Percentiles rank a stretch among this genome's conserved stretches.
These are phyloP conservation scores for Tremella fuciformis DNA, from an alignment of 768 basidiomycete genomes.

Conservation along the genomic window DNA sequence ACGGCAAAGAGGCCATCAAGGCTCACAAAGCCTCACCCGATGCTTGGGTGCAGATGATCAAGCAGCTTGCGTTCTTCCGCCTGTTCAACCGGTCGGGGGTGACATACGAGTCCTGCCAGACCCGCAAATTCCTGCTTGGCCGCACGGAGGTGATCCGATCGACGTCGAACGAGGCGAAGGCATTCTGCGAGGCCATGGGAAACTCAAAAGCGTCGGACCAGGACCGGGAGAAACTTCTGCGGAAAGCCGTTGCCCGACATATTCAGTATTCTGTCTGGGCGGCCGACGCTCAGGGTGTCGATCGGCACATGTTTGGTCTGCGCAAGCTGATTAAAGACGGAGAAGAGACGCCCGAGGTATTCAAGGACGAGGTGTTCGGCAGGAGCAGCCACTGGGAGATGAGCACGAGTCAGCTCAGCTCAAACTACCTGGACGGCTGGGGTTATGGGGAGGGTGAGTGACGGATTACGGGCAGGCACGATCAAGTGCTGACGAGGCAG, in stretches of 20 bases:
- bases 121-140: conserved; percentile 82
- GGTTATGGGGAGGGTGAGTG: conserved; percentile 87
- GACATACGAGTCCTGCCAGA: conserved; percentile 96
- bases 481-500: conserved; percentile 49
- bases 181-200: conserved; percentile 84
- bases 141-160: conserved; percentile 92
- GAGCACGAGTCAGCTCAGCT: conserved; percentile 82
- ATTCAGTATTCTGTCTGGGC: conserved; percentile 85
- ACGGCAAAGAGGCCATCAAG: conserved; percentile 86
- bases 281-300: conserved; percentile 89
- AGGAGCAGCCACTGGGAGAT: conserved; percentile 86
- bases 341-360: conserved; percentile 70
- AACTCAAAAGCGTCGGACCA: conserved; percentile 43
- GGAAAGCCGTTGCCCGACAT: conserved; percentile 74
- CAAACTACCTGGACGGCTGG: conserved; percentile 84
- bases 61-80: conserved; percentile 93
- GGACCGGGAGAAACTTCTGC: conserved; percentile 66
- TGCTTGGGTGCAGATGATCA: conserved; percentile 91
- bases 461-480: conserved; percentile 1
- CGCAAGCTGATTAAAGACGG: conserved; percentile 68
- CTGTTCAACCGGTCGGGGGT: conserved; percentile 66
- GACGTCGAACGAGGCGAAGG: conserved; percentile 75
- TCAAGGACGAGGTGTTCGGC: conserved; percentile 67
- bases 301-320: conserved; percentile 90
- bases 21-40: conserved; percentile 83